Evolutionary conservation across 78 protist species (phyloP).

Genomic region (Polysphondylium violaceum): DNA sequence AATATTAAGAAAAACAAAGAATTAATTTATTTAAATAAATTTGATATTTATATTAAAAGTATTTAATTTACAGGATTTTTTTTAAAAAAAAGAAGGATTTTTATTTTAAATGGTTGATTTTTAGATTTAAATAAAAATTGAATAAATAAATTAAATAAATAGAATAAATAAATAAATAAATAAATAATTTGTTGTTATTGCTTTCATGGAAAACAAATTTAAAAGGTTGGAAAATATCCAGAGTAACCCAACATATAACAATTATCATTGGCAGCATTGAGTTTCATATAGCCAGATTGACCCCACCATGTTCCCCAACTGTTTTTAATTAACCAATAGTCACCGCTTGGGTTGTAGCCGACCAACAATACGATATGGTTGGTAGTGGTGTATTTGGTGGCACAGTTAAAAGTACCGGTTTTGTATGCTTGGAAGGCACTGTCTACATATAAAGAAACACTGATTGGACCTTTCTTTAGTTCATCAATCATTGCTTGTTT

Average conservation of each 20-base stretch:
- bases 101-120: too few species aligned
- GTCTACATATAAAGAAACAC: slow-evolving; percentile 18
- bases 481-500: slow-evolving; percentile 34
- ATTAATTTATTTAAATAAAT: too few species aligned
- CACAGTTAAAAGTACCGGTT: slow-evolving; percentile 20
- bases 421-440: slow-evolving; percentile 47
- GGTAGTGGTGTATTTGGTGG: slow-evolving; percentile 23
- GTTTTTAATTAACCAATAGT: slow-evolving; percentile 27
- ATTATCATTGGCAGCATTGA: slow-evolving; percentile 42
- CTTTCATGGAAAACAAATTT: background rate
- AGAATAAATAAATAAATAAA: too few species aligned
- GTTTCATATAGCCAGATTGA: background rate
- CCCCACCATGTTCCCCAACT: slow-evolving; percentile 60
- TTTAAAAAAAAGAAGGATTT: too few species aligned
- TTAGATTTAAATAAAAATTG: too few species aligned
- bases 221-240: slow-evolving; percentile 25
- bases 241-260: slow-evolving; percentile 1
- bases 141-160: too few species aligned
- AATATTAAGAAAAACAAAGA: too few species aligned
- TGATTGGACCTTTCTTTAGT: slow-evolving; percentile 42
- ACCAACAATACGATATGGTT: slow-evolving; percentile 23
- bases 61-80: too few species aligned
- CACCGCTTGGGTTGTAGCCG: slow-evolving; percentile 32
- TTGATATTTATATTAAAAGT: too few species aligned
- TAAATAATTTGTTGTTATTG: too few species aligned